These are phyloP conservation scores for Cutaneotrichosporon arboriforme DNA, from an alignment of 1,284 basidiomycete species.

Conservation along the genomic window DNA sequence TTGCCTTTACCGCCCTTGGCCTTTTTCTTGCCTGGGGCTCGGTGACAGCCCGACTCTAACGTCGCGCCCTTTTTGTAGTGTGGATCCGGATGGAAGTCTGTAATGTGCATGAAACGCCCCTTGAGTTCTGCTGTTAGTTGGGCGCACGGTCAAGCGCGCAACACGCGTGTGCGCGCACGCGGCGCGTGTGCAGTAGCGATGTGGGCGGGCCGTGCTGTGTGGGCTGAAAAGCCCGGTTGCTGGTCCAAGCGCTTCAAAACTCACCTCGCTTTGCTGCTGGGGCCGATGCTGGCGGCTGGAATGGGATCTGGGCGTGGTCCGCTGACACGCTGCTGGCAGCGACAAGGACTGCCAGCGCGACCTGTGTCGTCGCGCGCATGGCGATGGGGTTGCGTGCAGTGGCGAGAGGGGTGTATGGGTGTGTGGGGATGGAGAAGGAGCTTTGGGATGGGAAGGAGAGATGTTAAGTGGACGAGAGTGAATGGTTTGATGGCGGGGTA, in stretches of 20 bases:
- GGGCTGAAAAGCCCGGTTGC: not conserved
- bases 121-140: conserved; percentile 32
- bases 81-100: conserved; percentile 49
- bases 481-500: no score
- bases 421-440: not conserved
- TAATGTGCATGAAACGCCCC: conserved; percentile 46
- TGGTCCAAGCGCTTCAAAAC: not conserved
- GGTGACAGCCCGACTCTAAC: conserved; percentile 44
- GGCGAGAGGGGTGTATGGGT: not conserved
- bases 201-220: no score
- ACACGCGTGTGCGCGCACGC: no score
- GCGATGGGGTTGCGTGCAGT: not conserved
- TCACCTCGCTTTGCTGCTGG: conserved; percentile 10
- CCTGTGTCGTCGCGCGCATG: conserved; percentile 1
- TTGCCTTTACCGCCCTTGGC: conserved; percentile 21
- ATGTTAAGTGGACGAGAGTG: not conserved
- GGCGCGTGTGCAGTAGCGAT: no score
- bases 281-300: not conserved
- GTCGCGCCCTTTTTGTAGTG: conserved; percentile 40
- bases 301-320: not conserved
- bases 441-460: not conserved
- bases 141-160: not conserved
- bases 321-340: not conserved
- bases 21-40: conserved; percentile 18
- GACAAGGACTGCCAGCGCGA: not conserved